A percentile compares a stretch with the other conserved stretches of the same genome.
These are phyloP conservation scores for Stachybotrys chlorohalonatus DNA, from an alignment of 2,329 filamentous ascomycete genomes.

Conservation along the genomic window DNA sequence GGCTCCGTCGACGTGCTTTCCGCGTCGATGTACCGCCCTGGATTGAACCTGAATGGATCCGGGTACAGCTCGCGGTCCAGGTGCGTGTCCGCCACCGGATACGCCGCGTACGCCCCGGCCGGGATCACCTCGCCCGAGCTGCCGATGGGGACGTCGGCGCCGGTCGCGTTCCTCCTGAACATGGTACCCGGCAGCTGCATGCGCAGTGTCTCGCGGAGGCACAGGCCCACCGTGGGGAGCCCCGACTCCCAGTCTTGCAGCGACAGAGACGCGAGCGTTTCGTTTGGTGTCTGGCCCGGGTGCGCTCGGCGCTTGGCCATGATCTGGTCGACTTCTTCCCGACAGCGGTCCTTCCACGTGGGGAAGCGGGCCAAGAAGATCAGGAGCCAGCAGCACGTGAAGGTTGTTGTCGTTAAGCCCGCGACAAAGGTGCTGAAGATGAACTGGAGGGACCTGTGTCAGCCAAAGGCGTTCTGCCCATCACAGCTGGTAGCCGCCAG, in stretches of 20 bases:
- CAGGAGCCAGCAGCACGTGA: constrained; percentile 43
- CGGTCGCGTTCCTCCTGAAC: constrained; percentile 42
- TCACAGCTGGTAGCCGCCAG: background rate
- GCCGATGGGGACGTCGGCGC: constrained; percentile 33
- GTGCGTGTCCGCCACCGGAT: constrained; percentile 37
- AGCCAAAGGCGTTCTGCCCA: background rate
- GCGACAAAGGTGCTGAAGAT: constrained; percentile 45
- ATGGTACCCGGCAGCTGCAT: constrained; percentile 35
- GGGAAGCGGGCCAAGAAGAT: constrained; percentile 36
- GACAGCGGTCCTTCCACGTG: constrained; percentile 34
- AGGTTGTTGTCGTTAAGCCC: constrained; percentile 49
- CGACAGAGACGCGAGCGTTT: constrained; percentile 32
- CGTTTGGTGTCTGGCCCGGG: constrained; percentile 17
- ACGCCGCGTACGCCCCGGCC: constrained; percentile 33
- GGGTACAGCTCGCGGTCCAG: constrained; percentile 38
- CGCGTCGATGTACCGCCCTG: constrained; percentile 34
- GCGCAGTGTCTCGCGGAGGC: constrained; percentile 44
- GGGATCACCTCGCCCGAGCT: constrained; percentile 40
- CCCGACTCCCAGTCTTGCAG: constrained; percentile 46
- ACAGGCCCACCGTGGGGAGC: constrained; percentile 42
- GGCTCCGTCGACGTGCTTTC: constrained; percentile 28
- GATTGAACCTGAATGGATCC: constrained; percentile 40
- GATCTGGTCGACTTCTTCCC: constrained; percentile 35
- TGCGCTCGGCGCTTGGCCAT: constrained; percentile 30
- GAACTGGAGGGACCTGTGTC: constrained; percentile 24